A percentile compares a stretch with the other conserved stretches of the same genome.
phyloP scores from a whole-genome alignment of 139 green algal genomes.

The Chlorella sp. region DNA sequence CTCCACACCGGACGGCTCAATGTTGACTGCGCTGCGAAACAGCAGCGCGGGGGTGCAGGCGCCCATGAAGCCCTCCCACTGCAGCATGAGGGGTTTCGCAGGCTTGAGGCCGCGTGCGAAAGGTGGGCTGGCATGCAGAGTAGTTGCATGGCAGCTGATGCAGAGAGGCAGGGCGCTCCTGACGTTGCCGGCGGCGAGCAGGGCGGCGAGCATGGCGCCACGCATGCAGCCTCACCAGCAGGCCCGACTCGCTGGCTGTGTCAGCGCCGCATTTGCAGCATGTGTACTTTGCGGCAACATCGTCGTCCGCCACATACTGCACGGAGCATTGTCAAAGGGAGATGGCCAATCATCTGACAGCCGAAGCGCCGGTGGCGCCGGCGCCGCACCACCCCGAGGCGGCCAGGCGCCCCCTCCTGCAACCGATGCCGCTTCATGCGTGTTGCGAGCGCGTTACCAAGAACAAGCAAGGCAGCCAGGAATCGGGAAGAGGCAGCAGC shows the following conservation, averaged over 20 bases:
- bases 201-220: no score
- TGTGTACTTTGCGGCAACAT: background rate
- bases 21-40: slow-evolving; percentile 52
- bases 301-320: slow-evolving; percentile 24
- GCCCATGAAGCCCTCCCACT: slow-evolving; percentile 64
- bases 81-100: no score
- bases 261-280: slow-evolving; percentile 31
- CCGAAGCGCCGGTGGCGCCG: background rate
- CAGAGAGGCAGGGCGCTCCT: no score
- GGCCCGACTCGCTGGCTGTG: slow-evolving; percentile 21
- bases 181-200: no score
- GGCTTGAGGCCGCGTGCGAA: no score
- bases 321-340: background rate
- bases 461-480: background rate
- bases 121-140: no score
- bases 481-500: background rate
- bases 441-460: background rate
- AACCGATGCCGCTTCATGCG: background rate
- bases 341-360: background rate
- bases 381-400: background rate
- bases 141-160: no score
- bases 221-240: slow-evolving; percentile 24
- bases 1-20: slow-evolving; percentile 21
- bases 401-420: background rate
- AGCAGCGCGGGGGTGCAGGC: slow-evolving; percentile 47